phyloP scores from a whole-genome alignment of 1,139 yeast genomes.

The Geotrichum klebahnii region DNA sequence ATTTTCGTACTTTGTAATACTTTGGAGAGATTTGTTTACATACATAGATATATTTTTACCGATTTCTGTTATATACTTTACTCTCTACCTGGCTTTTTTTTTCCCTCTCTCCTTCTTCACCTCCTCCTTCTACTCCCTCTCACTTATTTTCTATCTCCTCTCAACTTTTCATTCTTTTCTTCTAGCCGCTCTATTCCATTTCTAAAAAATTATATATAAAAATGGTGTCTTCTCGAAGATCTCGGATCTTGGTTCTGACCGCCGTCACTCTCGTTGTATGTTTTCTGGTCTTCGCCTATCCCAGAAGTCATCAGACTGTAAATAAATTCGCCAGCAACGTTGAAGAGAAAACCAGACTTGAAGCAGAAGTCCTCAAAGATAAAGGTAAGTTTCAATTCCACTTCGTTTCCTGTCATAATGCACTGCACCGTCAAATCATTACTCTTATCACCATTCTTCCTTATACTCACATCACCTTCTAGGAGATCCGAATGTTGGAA shows the following conservation, averaged over 20 bases:
- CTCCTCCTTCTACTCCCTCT: slow-evolving; percentile 14
- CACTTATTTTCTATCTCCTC: slow-evolving; percentile 3
- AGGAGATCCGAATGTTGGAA: no score
- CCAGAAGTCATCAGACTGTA: slow-evolving; percentile 25
- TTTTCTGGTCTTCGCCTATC: slow-evolving; percentile 30
- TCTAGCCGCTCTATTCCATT: neutral
- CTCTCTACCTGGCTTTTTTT: slow-evolving; percentile 3
- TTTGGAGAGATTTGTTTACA: no score
- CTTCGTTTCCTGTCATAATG: no score
- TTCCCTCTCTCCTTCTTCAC: slow-evolving; percentile 1
- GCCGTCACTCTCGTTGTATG: slow-evolving; percentile 32
- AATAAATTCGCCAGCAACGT: slow-evolving; percentile 26
- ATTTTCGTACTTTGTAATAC: no score
- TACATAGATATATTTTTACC: no score
- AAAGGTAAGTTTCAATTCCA: neutral
- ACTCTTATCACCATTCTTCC: no score
- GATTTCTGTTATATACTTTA: slow-evolving; percentile 10
- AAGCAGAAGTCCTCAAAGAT: slow-evolving; percentile 24
- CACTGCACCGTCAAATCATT: no score
- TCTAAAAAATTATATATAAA: neutral
- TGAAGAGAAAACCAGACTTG: slow-evolving; percentile 30
- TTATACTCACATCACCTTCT: no score
- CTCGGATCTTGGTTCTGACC: slow-evolving; percentile 31
- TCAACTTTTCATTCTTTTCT: neutral
- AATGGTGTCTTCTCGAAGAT: slow-evolving; percentile 33